Conservation (phyloP, 2,329 filamentous ascomycete genomes). For the Colletotrichum somersetense region DNA sequence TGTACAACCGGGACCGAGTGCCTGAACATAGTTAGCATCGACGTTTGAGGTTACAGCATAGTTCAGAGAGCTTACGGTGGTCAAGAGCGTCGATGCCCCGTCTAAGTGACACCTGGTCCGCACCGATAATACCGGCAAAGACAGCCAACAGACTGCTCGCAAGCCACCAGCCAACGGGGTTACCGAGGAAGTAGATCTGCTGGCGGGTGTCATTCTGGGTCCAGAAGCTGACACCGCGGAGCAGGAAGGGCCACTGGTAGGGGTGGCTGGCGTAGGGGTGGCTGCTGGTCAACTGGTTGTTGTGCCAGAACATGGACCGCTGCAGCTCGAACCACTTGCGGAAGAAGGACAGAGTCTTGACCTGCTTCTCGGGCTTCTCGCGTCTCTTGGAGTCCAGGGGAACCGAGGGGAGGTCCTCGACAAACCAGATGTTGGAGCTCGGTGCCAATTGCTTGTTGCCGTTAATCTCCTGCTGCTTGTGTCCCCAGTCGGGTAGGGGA, state of each 20-base stretch:
- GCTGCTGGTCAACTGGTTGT: constrained; percentile 96
- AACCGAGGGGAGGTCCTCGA: constrained; percentile 90
- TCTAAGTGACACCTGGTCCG: constrained; percentile 92
- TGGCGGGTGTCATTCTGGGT: constrained; percentile 94
- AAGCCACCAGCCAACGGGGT: constrained; percentile 98
- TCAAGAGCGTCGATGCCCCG: constrained; percentile 95
- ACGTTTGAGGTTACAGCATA: background rate
- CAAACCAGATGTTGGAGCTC: constrained; percentile 93
- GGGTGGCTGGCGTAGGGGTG: constrained; percentile 96
- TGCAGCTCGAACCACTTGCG: constrained; percentile 97
- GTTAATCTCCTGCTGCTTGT: constrained; percentile 98
- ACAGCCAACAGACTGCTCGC: constrained; percentile 92
- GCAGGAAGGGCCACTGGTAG: constrained; percentile 97
- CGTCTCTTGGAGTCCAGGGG: constrained; percentile 78
- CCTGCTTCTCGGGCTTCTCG: constrained; percentile 79
- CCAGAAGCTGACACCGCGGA: constrained; percentile 99
- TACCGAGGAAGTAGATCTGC: constrained; percentile 99
- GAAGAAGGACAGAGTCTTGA: constrained; percentile 89
- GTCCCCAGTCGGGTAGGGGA: constrained; percentile 96
- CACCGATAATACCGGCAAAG: constrained; percentile 90
- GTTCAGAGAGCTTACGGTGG: constrained; percentile 75
- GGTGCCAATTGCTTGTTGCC: constrained; percentile 96
- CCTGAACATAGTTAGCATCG: constrained; percentile 64
- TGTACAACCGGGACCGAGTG: constrained; percentile 93
- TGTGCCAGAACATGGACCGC: constrained; percentile 99